Evolutionary conservation across 1,284 basidiomycete genomes (phyloP).

Genomic region (Austroboletus niveus): DNA sequence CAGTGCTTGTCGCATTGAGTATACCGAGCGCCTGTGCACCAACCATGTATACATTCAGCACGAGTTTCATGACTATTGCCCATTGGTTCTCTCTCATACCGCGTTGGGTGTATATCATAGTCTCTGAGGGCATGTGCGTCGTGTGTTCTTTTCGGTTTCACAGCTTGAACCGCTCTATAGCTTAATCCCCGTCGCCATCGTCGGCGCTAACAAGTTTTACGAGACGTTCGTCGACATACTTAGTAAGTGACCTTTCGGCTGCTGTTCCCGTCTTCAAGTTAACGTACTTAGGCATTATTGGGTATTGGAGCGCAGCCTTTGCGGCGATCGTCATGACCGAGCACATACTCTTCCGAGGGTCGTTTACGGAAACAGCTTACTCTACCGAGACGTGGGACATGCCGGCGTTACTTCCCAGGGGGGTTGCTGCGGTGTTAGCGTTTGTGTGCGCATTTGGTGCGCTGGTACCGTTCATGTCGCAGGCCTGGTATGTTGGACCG

Average conservation of each 20-base stretch:
- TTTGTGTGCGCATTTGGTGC: constrained; percentile 47
- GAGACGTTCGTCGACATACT: constrained; percentile 54
- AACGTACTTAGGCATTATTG: constrained; percentile 42
- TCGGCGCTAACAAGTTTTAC: constrained; percentile 60
- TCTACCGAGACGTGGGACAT: constrained; percentile 22
- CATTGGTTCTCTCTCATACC: constrained; percentile 53
- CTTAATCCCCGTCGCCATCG: constrained; percentile 56
- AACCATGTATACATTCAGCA: constrained; percentile 76
- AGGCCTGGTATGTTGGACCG: constrained; percentile 56
- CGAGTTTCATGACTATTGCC: constrained; percentile 67
- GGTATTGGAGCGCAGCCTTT: constrained; percentile 62
- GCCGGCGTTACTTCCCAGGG: constrained; percentile 21
- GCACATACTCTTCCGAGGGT: constrained; percentile 53
- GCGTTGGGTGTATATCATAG: constrained; percentile 67
- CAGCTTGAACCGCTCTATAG: constrained; percentile 28
- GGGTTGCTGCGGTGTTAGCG: constrained; percentile 44
- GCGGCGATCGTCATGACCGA: constrained; percentile 53
- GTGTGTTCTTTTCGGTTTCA: not conserved
- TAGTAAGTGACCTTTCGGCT: constrained; percentile 33
- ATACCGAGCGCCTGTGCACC: constrained; percentile 62
- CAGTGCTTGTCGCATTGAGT: constrained; percentile 44
- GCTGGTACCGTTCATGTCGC: constrained; percentile 57
- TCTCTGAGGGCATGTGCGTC: constrained; percentile 68
- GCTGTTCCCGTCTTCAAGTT: constrained; percentile 1
- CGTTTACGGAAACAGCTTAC: constrained; percentile 30